Evolutionary conservation across 495 filamentous ascomycete genomes (phyloP).

Genomic region (Hypoxylon perforatum): DNA sequence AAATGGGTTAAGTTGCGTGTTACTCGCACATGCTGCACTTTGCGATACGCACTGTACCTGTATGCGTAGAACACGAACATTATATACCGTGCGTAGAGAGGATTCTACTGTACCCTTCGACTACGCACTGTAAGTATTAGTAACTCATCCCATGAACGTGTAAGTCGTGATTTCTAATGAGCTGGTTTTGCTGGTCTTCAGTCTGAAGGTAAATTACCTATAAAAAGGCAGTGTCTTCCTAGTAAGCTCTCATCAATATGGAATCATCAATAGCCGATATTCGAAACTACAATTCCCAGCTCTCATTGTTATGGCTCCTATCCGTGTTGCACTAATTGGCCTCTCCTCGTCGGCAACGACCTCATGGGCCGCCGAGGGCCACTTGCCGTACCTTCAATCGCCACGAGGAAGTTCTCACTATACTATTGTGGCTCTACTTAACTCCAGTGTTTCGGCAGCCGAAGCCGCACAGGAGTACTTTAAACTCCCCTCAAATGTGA

Average conservation of each 20-base stretch:
- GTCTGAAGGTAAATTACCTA: not conserved
- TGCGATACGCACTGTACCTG: not conserved
- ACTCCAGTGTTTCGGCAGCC: slow-evolving; percentile 62
- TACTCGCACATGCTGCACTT: not conserved
- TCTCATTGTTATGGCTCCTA: slow-evolving; percentile 55
- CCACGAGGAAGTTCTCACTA: slow-evolving; percentile 54
- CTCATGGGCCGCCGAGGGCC: slow-evolving; percentile 66
- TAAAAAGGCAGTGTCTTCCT: not conserved
- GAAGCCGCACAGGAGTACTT: slow-evolving; percentile 59
- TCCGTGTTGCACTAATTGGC: slow-evolving; percentile 68
- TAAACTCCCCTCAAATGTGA: slow-evolving; percentile 54
- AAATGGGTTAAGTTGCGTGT: not conserved
- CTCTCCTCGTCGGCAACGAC: slow-evolving; percentile 60
- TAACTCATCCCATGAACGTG: too few species aligned
- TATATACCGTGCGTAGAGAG: not conserved
- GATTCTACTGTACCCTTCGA: too few species aligned
- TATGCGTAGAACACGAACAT: not conserved
- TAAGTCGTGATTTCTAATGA: slow-evolving; percentile 16
- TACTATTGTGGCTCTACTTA: slow-evolving; percentile 68
- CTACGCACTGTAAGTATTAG: not conserved
- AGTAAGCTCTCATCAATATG: not conserved
- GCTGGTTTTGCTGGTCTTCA: not conserved
- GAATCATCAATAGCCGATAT: not conserved
- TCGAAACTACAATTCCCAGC: not conserved
- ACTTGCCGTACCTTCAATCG: slow-evolving; percentile 67